Evolutionary conservation across 2,329 filamentous ascomycete species (phyloP), one percentile per base, ranked within the genome.

Genomic region (Phoma sp.): DNA sequence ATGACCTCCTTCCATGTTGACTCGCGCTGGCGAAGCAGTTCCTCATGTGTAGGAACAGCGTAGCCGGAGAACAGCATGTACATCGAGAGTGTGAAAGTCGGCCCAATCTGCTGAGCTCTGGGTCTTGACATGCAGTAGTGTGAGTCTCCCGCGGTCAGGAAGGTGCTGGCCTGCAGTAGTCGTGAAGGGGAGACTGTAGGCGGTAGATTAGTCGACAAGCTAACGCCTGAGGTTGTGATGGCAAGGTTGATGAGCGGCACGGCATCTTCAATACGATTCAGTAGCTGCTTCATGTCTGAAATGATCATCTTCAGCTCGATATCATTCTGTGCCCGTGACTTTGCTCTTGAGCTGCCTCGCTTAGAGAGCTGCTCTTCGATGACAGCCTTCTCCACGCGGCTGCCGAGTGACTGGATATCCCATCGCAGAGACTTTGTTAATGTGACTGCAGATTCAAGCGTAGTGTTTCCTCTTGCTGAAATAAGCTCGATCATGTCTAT

Each of bases 11-110:
- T 95, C 95, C 95, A 98, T 0, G 93, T 89, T 0, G 91, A 80
- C 77, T 87, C 75, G 77, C 89, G 70, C 77, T 87, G 75, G 77
- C 89, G 70, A 61, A 87, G 64, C 65, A 84, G 76, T 71, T 85
- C 75, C 75, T 86, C 75, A 14, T 83, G 80, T 2, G 80, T 77
- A 35, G 84, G 77, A 38, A 79, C 78, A 3, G 87, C 79, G 73
- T 98, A 92, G 1, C 91, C 89, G 2, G 88, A 82, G 67, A 98
- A 99, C 0, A 98, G 83, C 92, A 98, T 97, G 74, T 98, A 99
- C 62, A 98, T 78, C 0, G 93, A 96, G 7, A 98, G 75, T 0
- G 85, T 89, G 67, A 97, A 98, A 0, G 87, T 85, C 0, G 93
- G 92, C 0, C 95, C 95, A 55, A 98, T 89, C 69, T 97, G 92